A percentile compares a stretch with the other conserved stretches of the same genome.
These are phyloP conservation scores for Leccinellum luteum DNA, from an alignment of 768 basidiomycete species.

Conservation along the genomic window DNA sequence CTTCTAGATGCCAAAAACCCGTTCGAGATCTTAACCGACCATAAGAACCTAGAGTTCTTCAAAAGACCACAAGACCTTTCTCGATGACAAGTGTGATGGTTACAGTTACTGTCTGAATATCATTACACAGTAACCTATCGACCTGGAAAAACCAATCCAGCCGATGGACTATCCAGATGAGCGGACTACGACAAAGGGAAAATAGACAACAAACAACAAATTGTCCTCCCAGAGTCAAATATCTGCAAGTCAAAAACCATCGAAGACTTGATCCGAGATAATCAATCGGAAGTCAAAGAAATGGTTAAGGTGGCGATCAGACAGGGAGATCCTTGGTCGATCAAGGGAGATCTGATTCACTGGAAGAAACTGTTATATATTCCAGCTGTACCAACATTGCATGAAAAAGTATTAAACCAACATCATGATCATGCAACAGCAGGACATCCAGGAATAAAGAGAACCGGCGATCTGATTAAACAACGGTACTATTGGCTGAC, in stretches of 20 bases:
- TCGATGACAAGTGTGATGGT: neutral
- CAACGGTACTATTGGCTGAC: neutral
- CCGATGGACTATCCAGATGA: neutral
- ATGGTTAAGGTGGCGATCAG: too few relatives aligned
- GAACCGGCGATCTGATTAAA: neutral
- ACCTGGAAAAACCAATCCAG: neutral
- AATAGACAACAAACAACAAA: neutral
- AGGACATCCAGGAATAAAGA: neutral
- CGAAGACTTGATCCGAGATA: too few relatives aligned
- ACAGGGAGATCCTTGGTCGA: too few relatives aligned
- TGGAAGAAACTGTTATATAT: neutral
- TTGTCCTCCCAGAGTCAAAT: too few relatives aligned
- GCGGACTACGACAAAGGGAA: neutral
- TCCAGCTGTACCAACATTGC: too few relatives aligned
- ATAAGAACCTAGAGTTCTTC: constrained; percentile 43
- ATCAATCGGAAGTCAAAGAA: too few relatives aligned
- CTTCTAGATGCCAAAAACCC: neutral
- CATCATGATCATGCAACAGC: neutral
- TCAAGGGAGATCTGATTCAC: neutral
- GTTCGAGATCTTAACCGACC: constrained; percentile 31
- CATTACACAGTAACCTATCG: neutral
- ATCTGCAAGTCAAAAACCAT: too few relatives aligned
- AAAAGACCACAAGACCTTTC: neutral
- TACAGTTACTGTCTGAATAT: neutral
- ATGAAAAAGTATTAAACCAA: neutral